Conservation (phyloP, 768 basidiomycete genomes). For the Rhizopogon vinicolor region DNA sequence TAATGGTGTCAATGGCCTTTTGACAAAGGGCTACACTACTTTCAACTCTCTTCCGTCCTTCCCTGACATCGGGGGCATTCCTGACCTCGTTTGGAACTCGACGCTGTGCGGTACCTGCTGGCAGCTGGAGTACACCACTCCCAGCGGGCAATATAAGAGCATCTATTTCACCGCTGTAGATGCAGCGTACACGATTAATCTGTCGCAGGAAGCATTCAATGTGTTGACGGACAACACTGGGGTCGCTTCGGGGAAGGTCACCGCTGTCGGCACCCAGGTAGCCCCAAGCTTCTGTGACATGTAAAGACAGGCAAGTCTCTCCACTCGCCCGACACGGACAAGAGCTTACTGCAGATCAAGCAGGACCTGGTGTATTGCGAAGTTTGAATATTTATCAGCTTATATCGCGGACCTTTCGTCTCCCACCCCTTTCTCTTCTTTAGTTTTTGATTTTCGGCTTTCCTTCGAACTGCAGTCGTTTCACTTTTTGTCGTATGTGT, state of each 20-base stretch:
- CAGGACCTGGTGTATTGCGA: background rate
- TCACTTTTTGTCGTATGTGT: too few relatives aligned
- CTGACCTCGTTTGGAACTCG: conserved; percentile 37
- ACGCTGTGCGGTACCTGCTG: conserved; percentile 57
- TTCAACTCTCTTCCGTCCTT: conserved; percentile 29
- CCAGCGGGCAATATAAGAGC: conserved; percentile 25
- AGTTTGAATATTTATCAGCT: background rate
- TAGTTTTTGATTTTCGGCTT: background rate
- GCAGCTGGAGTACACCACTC: conserved; percentile 43
- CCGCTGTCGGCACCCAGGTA: conserved; percentile 40
- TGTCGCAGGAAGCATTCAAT: conserved; percentile 31
- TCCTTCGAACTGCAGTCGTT: too few relatives aligned
- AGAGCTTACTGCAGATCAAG: background rate
- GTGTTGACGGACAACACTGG: conserved; percentile 36
- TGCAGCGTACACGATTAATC: conserved; percentile 37
- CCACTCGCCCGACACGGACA: background rate
- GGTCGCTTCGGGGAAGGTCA: conserved; percentile 38
- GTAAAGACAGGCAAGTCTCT: conserved; percentile 13
- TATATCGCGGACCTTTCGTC: background rate
- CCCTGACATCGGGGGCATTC: conserved; percentile 26
- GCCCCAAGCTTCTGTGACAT: conserved; percentile 44
- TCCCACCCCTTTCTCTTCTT: background rate
- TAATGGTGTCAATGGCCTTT: conserved; percentile 28
- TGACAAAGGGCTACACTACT: conserved; percentile 25
- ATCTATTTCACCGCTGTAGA: conserved; percentile 52